These are phyloP conservation scores for Microglena sp. DNA, from an alignment of 139 green algal genomes.

Conservation along the genomic window DNA sequence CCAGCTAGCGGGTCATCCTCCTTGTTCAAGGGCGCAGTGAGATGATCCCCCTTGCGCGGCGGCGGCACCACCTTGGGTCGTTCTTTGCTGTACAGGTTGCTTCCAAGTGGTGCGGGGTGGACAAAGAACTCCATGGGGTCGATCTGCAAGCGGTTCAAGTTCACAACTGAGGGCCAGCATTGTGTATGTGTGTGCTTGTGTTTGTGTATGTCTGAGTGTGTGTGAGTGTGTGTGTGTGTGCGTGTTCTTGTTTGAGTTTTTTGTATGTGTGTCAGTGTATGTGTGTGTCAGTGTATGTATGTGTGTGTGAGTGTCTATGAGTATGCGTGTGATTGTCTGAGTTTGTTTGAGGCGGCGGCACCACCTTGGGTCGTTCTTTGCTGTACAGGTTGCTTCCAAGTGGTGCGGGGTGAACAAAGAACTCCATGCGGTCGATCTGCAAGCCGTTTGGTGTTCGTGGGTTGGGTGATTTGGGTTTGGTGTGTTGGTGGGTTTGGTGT, in stretches of 20 bases:
- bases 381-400: constrained; percentile 58
- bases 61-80: constrained; percentile 36
- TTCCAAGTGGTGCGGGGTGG: constrained; percentile 41
- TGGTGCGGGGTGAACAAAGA: constrained; percentile 49
- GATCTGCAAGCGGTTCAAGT: too few relatives aligned
- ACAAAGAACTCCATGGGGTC: constrained; percentile 48
- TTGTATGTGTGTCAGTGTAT: too few relatives aligned
- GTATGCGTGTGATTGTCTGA: too few relatives aligned
- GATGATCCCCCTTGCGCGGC: constrained; percentile 17
- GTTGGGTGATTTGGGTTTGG: background rate
- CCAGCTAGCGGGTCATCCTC: constrained; percentile 12
- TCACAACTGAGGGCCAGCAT: too few relatives aligned
- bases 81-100: constrained; percentile 56
- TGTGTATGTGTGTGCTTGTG: too few relatives aligned
- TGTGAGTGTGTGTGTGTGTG: too few relatives aligned
- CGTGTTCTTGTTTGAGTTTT: too few relatives aligned
- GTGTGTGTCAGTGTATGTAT: too few relatives aligned
- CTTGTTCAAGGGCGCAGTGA: constrained; percentile 2
- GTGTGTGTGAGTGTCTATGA: too few relatives aligned
- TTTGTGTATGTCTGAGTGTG: too few relatives aligned
- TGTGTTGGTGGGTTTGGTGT: too few relatives aligned
- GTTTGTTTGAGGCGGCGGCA: too few relatives aligned
- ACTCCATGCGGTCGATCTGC: constrained; percentile 40
- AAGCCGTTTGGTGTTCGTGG: background rate
- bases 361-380: constrained; percentile 32